These are phyloP conservation scores for Penicillium freii DNA, from an alignment of 2,329 filamentous ascomycete genomes.

Conservation along the genomic window DNA sequence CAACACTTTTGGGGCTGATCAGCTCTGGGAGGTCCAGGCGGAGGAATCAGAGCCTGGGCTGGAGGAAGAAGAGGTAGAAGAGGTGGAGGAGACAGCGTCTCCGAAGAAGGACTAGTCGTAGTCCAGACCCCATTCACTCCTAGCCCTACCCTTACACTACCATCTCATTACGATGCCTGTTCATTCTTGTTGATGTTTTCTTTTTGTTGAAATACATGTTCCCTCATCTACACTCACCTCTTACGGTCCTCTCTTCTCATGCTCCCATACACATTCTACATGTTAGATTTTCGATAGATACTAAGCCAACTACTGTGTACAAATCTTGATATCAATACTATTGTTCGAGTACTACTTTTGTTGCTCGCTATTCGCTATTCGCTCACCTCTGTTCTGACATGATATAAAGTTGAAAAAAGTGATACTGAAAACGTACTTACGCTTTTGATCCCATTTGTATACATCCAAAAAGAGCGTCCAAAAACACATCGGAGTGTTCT, in stretches of 20 bases:
- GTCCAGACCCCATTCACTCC: background rate
- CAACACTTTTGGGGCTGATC: slow-evolving; percentile 46
- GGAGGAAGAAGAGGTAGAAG: slow-evolving; percentile 31
- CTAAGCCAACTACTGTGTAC: slow-evolving; percentile 15
- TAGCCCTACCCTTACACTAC: background rate
- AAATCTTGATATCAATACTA: slow-evolving; percentile 8
- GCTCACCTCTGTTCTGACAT: background rate
- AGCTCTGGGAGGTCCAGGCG: slow-evolving; percentile 50
- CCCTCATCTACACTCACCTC: slow-evolving; percentile 8
- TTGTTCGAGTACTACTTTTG: background rate
- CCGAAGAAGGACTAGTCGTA: slow-evolving; percentile 20
- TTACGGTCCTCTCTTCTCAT: slow-evolving; percentile 5
- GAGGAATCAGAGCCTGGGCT: slow-evolving; percentile 38
- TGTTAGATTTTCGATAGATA: slow-evolving; percentile 18
- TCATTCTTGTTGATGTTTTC: background rate
- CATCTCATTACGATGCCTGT: background rate
- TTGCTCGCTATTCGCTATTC: background rate
- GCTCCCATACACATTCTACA: slow-evolving; percentile 6
- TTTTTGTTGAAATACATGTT: background rate
- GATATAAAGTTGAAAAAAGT: background rate
- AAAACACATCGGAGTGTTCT: background rate
- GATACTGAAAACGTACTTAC: background rate
- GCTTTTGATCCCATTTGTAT: too few species aligned
- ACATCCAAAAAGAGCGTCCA: background rate
- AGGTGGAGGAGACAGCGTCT: slow-evolving; percentile 20